Evolutionary conservation across 306 rosid species (phyloP).

Genomic region (Betula pendula): DNA sequence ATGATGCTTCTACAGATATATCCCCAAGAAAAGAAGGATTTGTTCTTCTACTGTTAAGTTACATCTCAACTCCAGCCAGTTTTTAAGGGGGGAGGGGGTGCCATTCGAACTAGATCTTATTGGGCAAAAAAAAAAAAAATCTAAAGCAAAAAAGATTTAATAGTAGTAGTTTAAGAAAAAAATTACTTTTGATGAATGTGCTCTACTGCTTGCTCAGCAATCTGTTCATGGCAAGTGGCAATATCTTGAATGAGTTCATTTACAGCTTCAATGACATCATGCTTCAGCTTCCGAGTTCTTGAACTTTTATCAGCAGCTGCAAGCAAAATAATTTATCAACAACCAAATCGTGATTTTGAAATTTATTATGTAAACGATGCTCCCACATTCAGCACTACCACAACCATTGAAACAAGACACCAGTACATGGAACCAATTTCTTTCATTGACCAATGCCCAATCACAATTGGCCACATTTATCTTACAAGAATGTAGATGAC

Average conservation of each 20-base stretch:
- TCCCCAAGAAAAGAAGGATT: background rate
- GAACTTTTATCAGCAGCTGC: conserved; percentile 89
- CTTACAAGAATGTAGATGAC: background rate
- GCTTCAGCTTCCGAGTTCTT: conserved; percentile 81
- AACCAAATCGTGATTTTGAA: background rate
- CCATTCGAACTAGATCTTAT: background rate
- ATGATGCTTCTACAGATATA: background rate
- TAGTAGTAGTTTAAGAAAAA: conserved; percentile 25
- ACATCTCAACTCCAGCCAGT: background rate
- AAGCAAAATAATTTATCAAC: conserved; percentile 18
- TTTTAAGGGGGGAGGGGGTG: background rate
- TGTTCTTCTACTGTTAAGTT: background rate
- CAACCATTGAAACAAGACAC: conserved; percentile 25
- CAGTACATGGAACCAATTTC: conserved; percentile 12
- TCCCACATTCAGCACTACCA: background rate
- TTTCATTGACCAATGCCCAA: conserved; percentile 7
- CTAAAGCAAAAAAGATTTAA: conserved; percentile 21
- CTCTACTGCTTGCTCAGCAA: conserved; percentile 99
- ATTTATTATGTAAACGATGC: background rate
- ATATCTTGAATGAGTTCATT: conserved; percentile 96
- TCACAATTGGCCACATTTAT: background rate
- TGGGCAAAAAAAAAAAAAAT: background rate
- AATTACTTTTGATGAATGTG: conserved; percentile 96
- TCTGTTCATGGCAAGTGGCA: conserved; percentile 81
- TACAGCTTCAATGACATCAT: conserved; percentile 97